Base-by-base conservation (phyloP, 192 early-diverging fungal species). In the Haplosporangium gracile region DNA sequence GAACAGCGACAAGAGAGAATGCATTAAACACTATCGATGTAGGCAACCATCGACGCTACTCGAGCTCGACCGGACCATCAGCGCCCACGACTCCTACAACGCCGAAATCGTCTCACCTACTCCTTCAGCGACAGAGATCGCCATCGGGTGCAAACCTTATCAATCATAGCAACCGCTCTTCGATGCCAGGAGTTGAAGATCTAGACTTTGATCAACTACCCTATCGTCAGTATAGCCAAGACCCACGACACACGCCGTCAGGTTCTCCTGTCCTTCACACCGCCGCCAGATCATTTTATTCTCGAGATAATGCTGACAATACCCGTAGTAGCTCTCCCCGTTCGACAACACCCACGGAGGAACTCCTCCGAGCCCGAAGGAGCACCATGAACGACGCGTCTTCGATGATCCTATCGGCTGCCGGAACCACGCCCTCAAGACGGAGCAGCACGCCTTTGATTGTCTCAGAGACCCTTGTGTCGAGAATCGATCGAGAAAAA, bases 401-500 rank as follows among this genome's bases (percentile, higher is more conserved):
- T 43, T 22, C n/a, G 60, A 73, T 57, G 60, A 36, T 26, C 24
- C 47, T 45, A 40, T 49, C 51, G 24, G 18, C 60, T 49, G 1
- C 34, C 13, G 38, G 1, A 15, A 47, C 34, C 32, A 13, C 60
- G 5, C 24, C 77, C 38, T 20, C 63, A 9, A 74, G 77, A 34
- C 74, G 77, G 40, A 76, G 82, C 45, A 84, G 77, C 57, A 68
- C 74, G 13, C 77, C 82, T 2, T 16, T 57, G 20, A 65, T 76
- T 36, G 51, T 74, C 1, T 32, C 72, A 15, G 77, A 84, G 74
- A 70, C 82, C 32, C 75, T 84, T 3, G 74, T 84, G 32, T 78
- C 77, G 4, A 63, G 69, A 63, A 79, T 84, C n/a, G 82, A 84
- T 43, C 43, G 82, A 24, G 82, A 84, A 47, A 84, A 84, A 15